Conservation (phyloP, 805 yeast genomes). For the Candida boleticola region DNA sequence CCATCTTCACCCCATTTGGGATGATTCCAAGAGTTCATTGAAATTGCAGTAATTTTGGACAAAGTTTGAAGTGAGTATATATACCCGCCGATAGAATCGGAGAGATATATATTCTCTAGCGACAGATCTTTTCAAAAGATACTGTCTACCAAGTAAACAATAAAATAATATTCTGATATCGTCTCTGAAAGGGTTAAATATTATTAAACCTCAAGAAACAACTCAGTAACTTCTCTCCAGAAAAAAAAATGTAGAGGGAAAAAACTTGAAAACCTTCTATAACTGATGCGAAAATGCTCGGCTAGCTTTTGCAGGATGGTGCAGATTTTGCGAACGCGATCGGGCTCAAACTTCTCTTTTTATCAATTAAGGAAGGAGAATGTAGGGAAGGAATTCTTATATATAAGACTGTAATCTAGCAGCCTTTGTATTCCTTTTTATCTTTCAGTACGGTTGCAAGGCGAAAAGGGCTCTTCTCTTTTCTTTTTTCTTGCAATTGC, state of each 20-base stretch:
- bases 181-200: too few relatives aligned
- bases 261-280: constrained; percentile 1
- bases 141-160: background rate
- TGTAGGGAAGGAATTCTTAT: too few relatives aligned
- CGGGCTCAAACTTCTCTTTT: background rate
- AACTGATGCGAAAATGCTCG: constrained; percentile 1
- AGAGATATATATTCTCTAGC: background rate
- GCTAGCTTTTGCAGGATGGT: constrained; percentile 1
- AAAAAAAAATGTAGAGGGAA: too few relatives aligned
- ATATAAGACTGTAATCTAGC: too few relatives aligned
- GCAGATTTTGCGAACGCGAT: constrained; percentile 1
- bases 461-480: too few relatives aligned
- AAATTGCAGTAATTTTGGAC: background rate
- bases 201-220: too few relatives aligned
- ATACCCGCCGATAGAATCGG: background rate
- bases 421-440: too few relatives aligned
- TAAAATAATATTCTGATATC: too few relatives aligned
- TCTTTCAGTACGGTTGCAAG: too few relatives aligned
- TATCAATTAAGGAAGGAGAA: background rate
- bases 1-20: constrained; percentile 6
- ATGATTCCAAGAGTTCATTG: constrained; percentile 5
- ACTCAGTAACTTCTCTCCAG: too few relatives aligned
- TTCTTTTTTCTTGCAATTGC: too few relatives aligned
- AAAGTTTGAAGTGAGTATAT: background rate
- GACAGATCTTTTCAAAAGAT: background rate